Evolutionary conservation across 345 rosid species (phyloP), one percentile per base, ranked within the genome.

Genomic region (Anastatica hierochuntica): DNA sequence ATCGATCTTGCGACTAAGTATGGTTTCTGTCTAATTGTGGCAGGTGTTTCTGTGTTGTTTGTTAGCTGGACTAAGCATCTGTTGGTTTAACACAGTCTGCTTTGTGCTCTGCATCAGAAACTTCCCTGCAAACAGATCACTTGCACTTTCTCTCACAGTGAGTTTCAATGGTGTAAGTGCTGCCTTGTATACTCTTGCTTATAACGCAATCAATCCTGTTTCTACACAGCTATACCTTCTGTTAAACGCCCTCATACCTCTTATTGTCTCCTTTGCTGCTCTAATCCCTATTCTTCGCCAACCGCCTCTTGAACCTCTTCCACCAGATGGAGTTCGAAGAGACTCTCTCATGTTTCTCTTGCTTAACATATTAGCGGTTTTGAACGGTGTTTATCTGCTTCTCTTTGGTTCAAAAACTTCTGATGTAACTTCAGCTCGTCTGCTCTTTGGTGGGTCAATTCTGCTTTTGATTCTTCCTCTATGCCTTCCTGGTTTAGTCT

Each of bases 21-120:
- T 51, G 44, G 37, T 18, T 48, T 48, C 0, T 56, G 16, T 41
- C 8, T 34, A 18, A 35, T 49, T 65, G 11, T 57, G 42, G 81
- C 88, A 87, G 98, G 85, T 84, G 51, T 83, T 83, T 47, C 67
- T 79, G 7, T 79, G 87, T 18, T 90, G 98, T 68, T 70, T 92
- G 72, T 19, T 84, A 47, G 84, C 96, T 30, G 98, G 98, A 50
- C 77, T 81, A 43, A 87, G 96, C 74, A 92, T 92, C 47, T 87
- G 96, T 53, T 92, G 96, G 98, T 92, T 92, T 78, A 92, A 92
- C 82, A 92, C 98, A 10, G 90, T 87, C 2, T 92, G 96, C 53
- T 87, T 82, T 63, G 94, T 87, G 40, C 88, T 87, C 24, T 90
- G 96, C 86, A 81, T 87, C 37, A 73, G 75, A 19, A 92, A 88